Conservation (phyloP, 495 filamentous ascomycete species). For the Aspergillus baeticus region DNA sequence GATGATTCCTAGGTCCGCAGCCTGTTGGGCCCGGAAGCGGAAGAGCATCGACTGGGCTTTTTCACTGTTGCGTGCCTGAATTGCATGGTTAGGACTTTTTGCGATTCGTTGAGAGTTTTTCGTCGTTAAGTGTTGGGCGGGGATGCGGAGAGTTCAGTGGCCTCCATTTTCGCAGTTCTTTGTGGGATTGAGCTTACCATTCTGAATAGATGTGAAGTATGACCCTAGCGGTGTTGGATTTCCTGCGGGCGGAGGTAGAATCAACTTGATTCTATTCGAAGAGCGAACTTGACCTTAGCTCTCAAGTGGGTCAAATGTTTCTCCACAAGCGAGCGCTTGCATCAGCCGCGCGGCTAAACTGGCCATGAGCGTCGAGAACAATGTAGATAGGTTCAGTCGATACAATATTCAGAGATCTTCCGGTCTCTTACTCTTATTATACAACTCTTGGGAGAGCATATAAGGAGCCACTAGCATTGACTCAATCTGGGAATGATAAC, state of each 20-base stretch:
- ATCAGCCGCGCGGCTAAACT: constrained; percentile 21
- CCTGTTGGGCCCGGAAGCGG: constrained; percentile 97
- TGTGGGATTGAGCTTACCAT: constrained; percentile 29
- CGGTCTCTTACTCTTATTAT: too few relatives aligned
- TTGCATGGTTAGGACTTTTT: constrained; percentile 14
- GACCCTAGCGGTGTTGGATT: constrained; percentile 13
- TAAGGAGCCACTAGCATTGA: too few relatives aligned
- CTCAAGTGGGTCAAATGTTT: constrained; percentile 19
- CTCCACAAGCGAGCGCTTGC: constrained; percentile 24
- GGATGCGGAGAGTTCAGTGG: background rate
- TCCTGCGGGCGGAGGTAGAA: constrained; percentile 16
- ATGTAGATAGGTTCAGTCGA: background rate
- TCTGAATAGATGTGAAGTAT: constrained; percentile 19
- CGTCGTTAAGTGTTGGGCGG: background rate
- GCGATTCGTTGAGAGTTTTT: background rate
- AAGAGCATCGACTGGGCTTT: constrained; percentile 99
- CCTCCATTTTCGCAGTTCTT: background rate
- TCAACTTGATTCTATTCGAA: background rate
- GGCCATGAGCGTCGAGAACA: background rate
- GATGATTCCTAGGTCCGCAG: constrained; percentile 93
- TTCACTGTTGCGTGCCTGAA: constrained; percentile 80
- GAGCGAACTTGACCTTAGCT: constrained; percentile 19
- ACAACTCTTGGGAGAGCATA: too few relatives aligned
- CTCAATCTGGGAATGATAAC: too few relatives aligned
- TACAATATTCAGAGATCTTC: background rate